Conservation (phyloP, 176 grass and related monocot genomes). For the Aechmea fasciata region DNA sequence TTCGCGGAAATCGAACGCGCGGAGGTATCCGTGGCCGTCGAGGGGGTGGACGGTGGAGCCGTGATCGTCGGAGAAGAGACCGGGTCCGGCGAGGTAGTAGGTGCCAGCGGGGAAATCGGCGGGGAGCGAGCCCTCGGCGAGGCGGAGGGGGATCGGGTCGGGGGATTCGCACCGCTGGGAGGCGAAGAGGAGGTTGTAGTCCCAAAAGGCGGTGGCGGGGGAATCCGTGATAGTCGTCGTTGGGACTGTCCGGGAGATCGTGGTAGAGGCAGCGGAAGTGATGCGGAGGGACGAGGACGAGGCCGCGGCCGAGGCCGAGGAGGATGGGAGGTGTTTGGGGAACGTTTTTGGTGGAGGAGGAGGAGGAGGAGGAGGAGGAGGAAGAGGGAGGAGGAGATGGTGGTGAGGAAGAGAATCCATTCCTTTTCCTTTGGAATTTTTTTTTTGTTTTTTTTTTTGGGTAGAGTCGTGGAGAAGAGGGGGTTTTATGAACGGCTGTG, state of each 20-base stretch:
- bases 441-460: neutral
- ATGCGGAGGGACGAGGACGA: neutral
- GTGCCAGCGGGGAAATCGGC: slow-evolving; percentile 58
- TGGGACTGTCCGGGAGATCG: neutral
- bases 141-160: slow-evolving; percentile 41
- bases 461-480: neutral
- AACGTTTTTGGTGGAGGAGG: neutral
- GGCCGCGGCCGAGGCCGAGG: neutral
- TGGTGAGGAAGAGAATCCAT: slow-evolving; percentile 17
- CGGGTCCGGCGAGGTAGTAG: slow-evolving; percentile 82
- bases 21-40: slow-evolving; percentile 96
- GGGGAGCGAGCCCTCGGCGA: slow-evolving; percentile 55
- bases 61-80: slow-evolving; percentile 82
- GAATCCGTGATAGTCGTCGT: slow-evolving; percentile 26
- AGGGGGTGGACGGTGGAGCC: slow-evolving; percentile 96
- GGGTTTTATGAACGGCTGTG: neutral
- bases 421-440: neutral
- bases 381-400: neutral
- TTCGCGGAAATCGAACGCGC: slow-evolving; percentile 56
- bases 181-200: slow-evolving; percentile 96
- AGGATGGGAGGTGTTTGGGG: neutral
- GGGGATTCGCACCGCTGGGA: slow-evolving; percentile 66
- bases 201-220: slow-evolving; percentile 54
- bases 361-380: neutral
- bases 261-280: neutral